phyloP scores from a whole-genome alignment of 2,329 filamentous ascomycete species.

The Zymoseptoria tritici region DNA sequence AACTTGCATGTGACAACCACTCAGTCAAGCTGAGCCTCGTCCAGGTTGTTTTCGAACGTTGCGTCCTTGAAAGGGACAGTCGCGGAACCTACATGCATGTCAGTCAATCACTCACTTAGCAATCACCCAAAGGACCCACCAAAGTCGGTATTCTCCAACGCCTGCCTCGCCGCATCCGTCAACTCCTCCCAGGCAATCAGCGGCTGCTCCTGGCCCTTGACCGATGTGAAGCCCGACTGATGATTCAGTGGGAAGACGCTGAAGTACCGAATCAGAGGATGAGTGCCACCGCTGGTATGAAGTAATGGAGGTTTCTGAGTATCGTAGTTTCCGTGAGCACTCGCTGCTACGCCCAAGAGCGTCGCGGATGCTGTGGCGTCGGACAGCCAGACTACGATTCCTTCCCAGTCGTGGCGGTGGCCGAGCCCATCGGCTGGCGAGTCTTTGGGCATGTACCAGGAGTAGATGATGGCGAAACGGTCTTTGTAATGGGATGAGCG shows the following conservation, averaged over 20 bases:
- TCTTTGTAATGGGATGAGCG: conserved; percentile 37
- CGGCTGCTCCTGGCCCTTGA: conserved; percentile 30
- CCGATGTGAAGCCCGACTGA: conserved; percentile 36
- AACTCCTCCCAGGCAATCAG: conserved; percentile 46
- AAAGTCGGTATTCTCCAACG: conserved; percentile 42
- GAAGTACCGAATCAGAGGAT: conserved; percentile 43
- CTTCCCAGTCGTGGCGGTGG: conserved; percentile 52
- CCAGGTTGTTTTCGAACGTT: conserved; percentile 43
- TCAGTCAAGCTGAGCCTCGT: conserved; percentile 5
- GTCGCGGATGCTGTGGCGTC: conserved; percentile 34
- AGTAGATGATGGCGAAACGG: conserved; percentile 45
- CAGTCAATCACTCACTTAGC: not conserved
- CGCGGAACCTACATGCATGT: conserved; percentile 21
- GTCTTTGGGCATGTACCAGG: conserved; percentile 48
- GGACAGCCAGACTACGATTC: conserved; percentile 46
- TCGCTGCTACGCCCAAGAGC: conserved; percentile 45
- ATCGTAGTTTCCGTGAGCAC: conserved; percentile 44
- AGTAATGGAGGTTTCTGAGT: not conserved
- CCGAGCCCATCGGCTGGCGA: conserved; percentile 38
- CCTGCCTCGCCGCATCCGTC: conserved; percentile 35
- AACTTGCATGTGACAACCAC: not conserved
- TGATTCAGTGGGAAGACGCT: conserved; percentile 43
- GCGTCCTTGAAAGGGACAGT: conserved; percentile 44
- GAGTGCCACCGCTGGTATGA: conserved; percentile 28
- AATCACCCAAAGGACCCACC: conserved; percentile 20